Base-by-base conservation (phyloP, 345 rosid species). In the Salix arbutifolia region DNA sequence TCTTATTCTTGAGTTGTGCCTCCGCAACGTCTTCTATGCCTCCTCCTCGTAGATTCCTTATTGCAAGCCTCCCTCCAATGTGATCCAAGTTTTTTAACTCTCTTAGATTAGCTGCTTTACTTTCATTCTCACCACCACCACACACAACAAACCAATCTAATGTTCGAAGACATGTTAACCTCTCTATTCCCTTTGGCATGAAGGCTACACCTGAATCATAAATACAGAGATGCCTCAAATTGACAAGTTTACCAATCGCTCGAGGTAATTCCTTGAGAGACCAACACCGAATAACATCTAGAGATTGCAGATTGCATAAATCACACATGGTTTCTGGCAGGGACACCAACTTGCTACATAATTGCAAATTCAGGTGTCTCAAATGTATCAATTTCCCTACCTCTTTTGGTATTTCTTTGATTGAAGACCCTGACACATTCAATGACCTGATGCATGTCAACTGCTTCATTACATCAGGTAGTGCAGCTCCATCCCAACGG, bases 121-220 rank as follows among this genome's bases (percentile, higher is more conserved):
- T 38, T 38, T 5, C 42, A 38, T 38, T 38, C 42, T 38, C 42
- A 8, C n/a, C 60, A 23, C 44, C 25, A 17, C 19, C 42, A 37
- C 48, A 44, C 16, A 78, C 25, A 67, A 2, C 2, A 14, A 73
- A 69, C 0, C 42, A 5, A 3, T 10, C 26, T 21, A 79, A 14
- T 10, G 78, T 69, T 16, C 65, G 53, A 12, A 79, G 78, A 64
- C n/a, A 10, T 9, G 23, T 48, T 74, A 79, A 35, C 19, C 33
- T 69, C 44, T 13, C 71, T 3, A 79, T 46, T 37, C 82, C 82
- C 50, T 35, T 50, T 33, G 82, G 78, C 58, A 79, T 44, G 44
- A 6, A 26, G 11, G 25, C 37, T 13, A 79, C 0, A 0, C 7
- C 1, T 4, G n/a, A 6, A 42, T 0, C 35, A 26, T 1, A 0